A percentile compares a stretch with the other conserved stretches of the same genome.
Evolutionary conservation across 495 filamentous ascomycete species (phyloP).

Genomic region (Parathielavia hyrcaniae): DNA sequence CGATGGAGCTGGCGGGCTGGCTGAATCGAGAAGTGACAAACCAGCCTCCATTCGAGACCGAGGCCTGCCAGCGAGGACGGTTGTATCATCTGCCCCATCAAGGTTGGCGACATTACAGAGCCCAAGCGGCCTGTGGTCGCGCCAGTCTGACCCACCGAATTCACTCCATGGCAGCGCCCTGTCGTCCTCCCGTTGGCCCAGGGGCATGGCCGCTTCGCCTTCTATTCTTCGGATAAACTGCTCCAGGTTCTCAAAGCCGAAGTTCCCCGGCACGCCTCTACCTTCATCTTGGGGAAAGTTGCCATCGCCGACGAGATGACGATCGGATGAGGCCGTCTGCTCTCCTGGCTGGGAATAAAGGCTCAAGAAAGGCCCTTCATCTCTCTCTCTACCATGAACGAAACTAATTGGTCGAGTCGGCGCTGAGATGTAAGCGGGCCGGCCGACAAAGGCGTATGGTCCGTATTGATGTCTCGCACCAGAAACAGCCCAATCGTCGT

Average conservation of each 20-base stretch:
- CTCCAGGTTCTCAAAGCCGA: constrained; percentile 28
- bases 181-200: not conserved
- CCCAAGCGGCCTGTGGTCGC: not conserved
- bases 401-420: not conserved
- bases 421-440: not conserved
- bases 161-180: not conserved
- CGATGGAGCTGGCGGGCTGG: not conserved
- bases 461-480: not conserved
- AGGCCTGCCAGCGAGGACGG: not conserved
- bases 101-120: not conserved
- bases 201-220: constrained; percentile 20
- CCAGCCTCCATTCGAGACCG: not conserved
- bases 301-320: not conserved
- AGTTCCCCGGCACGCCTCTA: not conserved
- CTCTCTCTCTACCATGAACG: not conserved
- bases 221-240: constrained; percentile 40
- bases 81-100: not conserved
- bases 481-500: not conserved
- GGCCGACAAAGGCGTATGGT: not conserved
- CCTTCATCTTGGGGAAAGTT: not conserved
- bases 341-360: not conserved
- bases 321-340: not conserved
- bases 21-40: not conserved
- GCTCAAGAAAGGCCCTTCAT: not conserved
- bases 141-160: not conserved